phyloP scores from a whole-genome alignment of 495 filamentous ascomycete species.

The Hypoxylon trugodes region DNA sequence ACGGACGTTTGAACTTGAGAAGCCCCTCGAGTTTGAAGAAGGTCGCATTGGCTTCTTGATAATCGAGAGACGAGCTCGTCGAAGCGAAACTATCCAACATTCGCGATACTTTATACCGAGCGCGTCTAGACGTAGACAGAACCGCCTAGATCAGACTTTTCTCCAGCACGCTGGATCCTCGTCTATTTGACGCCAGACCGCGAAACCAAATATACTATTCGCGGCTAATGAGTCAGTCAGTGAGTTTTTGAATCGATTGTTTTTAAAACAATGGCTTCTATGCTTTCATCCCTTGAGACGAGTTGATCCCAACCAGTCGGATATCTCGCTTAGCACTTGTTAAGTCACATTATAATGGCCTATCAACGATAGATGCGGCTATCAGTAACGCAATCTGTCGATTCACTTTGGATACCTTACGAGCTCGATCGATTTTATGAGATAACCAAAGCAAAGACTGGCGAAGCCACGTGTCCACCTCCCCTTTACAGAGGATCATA shows the following conservation, averaged over 20 bases:
- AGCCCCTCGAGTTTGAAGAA: constrained; percentile 7
- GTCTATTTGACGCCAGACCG: constrained; percentile 22
- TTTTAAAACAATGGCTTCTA: too few relatives aligned
- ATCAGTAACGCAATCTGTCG: too few relatives aligned
- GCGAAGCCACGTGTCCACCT: constrained; percentile 12
- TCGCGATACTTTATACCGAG: not conserved
- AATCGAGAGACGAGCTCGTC: not conserved
- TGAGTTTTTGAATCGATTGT: not conserved
- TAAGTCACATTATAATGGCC: too few relatives aligned
- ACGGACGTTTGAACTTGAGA: constrained; percentile 15
- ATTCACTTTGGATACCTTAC: not conserved
- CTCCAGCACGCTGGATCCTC: not conserved
- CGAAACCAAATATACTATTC: not conserved
- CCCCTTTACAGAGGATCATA: not conserved
- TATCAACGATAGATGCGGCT: too few relatives aligned
- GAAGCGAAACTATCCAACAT: not conserved
- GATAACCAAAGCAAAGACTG: not conserved
- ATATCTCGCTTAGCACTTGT: too few relatives aligned
- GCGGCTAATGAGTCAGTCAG: constrained; percentile 33
- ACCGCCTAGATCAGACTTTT: too few relatives aligned
- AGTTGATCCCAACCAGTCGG: too few relatives aligned
- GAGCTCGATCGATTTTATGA: not conserved
- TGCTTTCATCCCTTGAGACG: too few relatives aligned
- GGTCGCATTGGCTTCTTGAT: constrained; percentile 12
- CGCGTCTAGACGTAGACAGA: constrained; percentile 20